These are phyloP conservation scores for Blastobotrys raffinosifermentans DNA, from an alignment of 1,139 yeast genomes.

Conservation along the genomic window DNA sequence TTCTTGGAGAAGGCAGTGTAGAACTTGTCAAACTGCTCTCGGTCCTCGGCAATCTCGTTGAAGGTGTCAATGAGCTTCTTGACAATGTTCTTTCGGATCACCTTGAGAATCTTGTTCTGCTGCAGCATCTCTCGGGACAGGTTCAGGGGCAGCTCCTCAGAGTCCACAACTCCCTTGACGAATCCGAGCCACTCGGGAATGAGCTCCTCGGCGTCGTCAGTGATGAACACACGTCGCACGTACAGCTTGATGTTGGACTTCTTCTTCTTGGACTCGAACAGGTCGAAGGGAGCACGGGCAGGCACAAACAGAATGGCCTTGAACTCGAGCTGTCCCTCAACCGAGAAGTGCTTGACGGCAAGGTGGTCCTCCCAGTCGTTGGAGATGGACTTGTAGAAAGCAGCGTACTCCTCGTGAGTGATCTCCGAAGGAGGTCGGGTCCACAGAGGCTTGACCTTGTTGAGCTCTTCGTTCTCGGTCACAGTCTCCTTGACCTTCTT, in stretches of 20 bases:
- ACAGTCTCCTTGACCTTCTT: constrained; percentile 84
- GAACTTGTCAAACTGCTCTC: constrained; percentile 98
- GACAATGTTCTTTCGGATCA: constrained; percentile 97
- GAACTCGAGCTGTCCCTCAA: constrained; percentile 99
- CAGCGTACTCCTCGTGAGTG: constrained; percentile 97
- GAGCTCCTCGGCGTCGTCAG: constrained; percentile 98
- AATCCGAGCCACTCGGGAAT: constrained; percentile 99
- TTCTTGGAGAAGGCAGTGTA: constrained; percentile 98
- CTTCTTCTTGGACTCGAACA: constrained; percentile 97
- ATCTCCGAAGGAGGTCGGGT: constrained; percentile 98
- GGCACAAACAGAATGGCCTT: constrained; percentile 97
- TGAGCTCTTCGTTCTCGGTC: constrained; percentile 91
- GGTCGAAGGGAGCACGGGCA: constrained; percentile 98
- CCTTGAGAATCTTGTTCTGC: constrained; percentile 99
- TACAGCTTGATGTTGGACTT: constrained; percentile 97
- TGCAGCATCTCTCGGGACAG: constrained; percentile 99
- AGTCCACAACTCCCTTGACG: constrained; percentile 98
- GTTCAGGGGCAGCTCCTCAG: constrained; percentile 99
- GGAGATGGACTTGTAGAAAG: constrained; percentile 98
- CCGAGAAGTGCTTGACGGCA: constrained; percentile 99
- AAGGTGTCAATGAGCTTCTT: constrained; percentile 98
- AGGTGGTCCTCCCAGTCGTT: constrained; percentile 99
- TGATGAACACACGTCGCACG: constrained; percentile 99
- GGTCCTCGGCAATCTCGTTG: constrained; percentile 98
- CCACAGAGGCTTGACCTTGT: constrained; percentile 99